These are phyloP conservation scores for Asterionellopsis glacialis DNA, from an alignment of 108 stramenopile genomes.

Conservation along the genomic window DNA sequence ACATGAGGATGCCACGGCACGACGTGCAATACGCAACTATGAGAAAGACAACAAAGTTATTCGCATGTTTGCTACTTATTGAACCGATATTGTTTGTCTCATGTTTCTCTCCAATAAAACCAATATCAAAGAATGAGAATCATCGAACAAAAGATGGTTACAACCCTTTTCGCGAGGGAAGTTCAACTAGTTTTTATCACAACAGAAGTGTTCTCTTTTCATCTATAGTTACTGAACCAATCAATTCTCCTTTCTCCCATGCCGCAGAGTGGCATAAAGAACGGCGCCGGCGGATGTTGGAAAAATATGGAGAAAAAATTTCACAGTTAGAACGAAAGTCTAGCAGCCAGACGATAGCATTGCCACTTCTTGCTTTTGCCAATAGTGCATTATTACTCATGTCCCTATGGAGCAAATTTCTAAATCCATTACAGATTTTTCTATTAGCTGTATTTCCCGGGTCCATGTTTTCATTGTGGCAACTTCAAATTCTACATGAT, in stretches of 20 bases:
- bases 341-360: conserved; percentile 40
- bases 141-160: background rate
- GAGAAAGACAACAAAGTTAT: no score
- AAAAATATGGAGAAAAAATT: conserved; percentile 52
- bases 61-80: no score
- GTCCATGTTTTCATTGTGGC: conserved; percentile 66
- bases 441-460: conserved; percentile 56
- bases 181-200: background rate
- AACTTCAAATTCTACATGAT: conserved; percentile 73
- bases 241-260: conserved; percentile 14
- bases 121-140: background rate
- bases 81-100: no score
- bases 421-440: conserved; percentile 8
- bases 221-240: background rate
- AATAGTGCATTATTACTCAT: conserved; percentile 43
- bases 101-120: background rate
- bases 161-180: background rate
- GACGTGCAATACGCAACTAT: no score
- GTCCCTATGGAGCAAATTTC: conserved; percentile 20
- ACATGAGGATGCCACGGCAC: no score
- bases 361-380: conserved; percentile 45
- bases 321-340: conserved; percentile 39
- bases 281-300: conserved; percentile 57
- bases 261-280: conserved; percentile 69
- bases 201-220: background rate